A percentile compares a stretch with the other conserved stretches of the same genome.
Conservation (phyloP, 1,284 basidiomycete species). For the Psilocybe mexicana region DNA sequence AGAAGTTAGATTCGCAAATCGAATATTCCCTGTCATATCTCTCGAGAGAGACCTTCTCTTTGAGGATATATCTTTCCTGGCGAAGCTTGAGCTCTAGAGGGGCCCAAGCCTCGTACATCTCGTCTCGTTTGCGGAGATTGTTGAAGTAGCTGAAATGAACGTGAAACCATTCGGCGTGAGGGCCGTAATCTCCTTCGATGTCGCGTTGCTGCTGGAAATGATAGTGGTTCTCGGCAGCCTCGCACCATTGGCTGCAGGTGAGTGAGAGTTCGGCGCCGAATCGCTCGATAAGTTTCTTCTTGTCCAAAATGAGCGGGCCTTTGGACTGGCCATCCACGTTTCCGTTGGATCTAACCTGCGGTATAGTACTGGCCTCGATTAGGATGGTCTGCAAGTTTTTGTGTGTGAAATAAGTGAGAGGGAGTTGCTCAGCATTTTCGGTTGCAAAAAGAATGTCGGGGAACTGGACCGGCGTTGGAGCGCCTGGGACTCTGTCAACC, state of each 20-base stretch:
- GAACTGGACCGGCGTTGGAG: not conserved
- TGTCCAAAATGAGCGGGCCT: conserved; percentile 8
- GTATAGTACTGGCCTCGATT: conserved; percentile 1
- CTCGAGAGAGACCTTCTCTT: not conserved
- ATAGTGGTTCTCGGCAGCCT: conserved; percentile 2
- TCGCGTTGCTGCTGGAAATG: conserved; percentile 2
- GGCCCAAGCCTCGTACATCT: conserved; percentile 1
- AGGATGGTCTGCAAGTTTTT: conserved; percentile 6
- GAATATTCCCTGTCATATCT: not conserved
- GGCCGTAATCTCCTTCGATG: not conserved
- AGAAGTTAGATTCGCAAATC: not conserved
- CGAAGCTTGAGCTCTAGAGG: not conserved
- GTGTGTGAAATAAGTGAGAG: conserved; percentile 6
- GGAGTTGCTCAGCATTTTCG: not conserved
- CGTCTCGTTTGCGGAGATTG: not conserved
- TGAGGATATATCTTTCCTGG: not conserved
- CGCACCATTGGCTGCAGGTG: conserved; percentile 7
- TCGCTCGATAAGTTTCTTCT: not conserved
- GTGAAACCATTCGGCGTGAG: not conserved
- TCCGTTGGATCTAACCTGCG: conserved; percentile 4
- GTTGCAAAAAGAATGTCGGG: conserved; percentile 11
- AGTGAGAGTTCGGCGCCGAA: conserved; percentile 7
- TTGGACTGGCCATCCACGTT: conserved; percentile 3
- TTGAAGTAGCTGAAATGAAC: conserved; percentile 7
- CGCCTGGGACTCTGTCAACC: not conserved